These are phyloP conservation scores for Fusarium cyanostomum DNA, from an alignment of 2,329 filamentous ascomycete genomes.

Conservation along the genomic window DNA sequence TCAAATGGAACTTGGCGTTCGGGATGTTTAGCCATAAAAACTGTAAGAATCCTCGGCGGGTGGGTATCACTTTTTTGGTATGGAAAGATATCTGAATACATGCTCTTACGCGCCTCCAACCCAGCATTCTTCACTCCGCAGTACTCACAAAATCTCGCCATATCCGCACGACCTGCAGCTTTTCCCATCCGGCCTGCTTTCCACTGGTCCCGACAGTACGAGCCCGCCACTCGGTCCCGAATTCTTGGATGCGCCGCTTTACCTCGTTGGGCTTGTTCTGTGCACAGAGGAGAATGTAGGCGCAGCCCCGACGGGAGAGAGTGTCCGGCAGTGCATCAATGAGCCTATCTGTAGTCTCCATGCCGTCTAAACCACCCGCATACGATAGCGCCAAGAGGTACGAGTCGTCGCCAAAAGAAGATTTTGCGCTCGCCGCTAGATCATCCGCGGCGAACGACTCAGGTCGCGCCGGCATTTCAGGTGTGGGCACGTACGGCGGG, in stretches of 20 bases:
- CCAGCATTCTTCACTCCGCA: slow-evolving; percentile 1
- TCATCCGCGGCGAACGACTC: slow-evolving; percentile 40
- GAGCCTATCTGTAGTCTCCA: slow-evolving; percentile 89
- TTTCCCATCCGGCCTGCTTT: slow-evolving; percentile 93
- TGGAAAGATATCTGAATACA: slow-evolving; percentile 47
- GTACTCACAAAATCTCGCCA: slow-evolving; percentile 64
- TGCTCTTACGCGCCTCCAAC: slow-evolving; percentile 39
- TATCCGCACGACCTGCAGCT: slow-evolving; percentile 86
- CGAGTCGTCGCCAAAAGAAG: slow-evolving; percentile 79
- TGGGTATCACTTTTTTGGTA: slow-evolving; percentile 44
- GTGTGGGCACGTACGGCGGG: slow-evolving; percentile 93
- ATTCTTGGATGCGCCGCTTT: slow-evolving; percentile 65
- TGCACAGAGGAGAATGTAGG: slow-evolving; percentile 88
- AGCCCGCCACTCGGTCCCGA: slow-evolving; percentile 71
- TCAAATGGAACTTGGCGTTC: slow-evolving; percentile 49
- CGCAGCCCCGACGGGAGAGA: slow-evolving; percentile 75
- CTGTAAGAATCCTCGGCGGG: slow-evolving; percentile 41
- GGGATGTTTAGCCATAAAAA: slow-evolving; percentile 48
- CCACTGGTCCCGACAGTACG: slow-evolving; percentile 85
- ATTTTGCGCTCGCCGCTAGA: slow-evolving; percentile 45
- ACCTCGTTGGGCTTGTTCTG: slow-evolving; percentile 87
- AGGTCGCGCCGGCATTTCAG: slow-evolving; percentile 70
- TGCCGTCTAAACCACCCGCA: slow-evolving; percentile 87
- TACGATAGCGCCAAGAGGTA: slow-evolving; percentile 87
- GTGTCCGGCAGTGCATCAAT: slow-evolving; percentile 73